Evolutionary conservation across 1,284 basidiomycete species (phyloP).

Genomic region (Pseudozyma sp.): DNA sequence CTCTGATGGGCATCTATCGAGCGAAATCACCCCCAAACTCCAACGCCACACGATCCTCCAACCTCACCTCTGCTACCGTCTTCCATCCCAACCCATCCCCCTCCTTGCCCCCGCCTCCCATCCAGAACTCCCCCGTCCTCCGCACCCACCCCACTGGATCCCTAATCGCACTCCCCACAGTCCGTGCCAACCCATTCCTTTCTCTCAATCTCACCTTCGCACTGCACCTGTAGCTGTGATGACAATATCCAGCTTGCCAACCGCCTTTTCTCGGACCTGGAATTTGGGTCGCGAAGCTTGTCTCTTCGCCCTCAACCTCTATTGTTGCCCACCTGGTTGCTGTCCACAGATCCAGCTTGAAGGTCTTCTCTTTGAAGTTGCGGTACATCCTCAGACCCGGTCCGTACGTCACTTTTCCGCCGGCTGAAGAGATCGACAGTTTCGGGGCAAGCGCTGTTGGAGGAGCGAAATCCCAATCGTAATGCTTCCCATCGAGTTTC

Average conservation of each 20-base stretch:
- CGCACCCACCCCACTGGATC: neutral
- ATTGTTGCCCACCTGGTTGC: slow-evolving; percentile 22
- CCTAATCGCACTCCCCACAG: neutral
- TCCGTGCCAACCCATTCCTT: neutral
- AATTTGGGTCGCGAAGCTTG: slow-evolving; percentile 34
- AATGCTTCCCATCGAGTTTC: neutral
- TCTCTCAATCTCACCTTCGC: slow-evolving; percentile 19
- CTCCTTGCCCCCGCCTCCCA: neutral
- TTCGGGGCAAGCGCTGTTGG: slow-evolving; percentile 33
- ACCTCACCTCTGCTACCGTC: neutral
- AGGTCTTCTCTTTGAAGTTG: slow-evolving; percentile 16
- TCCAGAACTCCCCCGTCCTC: neutral
- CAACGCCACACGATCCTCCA: slow-evolving; percentile 38
- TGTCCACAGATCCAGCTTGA: slow-evolving; percentile 37
- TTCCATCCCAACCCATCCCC: slow-evolving; percentile 21
- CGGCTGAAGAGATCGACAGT: neutral
- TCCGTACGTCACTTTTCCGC: slow-evolving; percentile 12
- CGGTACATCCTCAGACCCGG: slow-evolving; percentile 22
- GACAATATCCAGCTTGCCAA: slow-evolving; percentile 41
- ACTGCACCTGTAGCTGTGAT: slow-evolving; percentile 37
- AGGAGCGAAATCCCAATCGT: slow-evolving; percentile 34
- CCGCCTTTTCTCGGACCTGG: slow-evolving; percentile 29
- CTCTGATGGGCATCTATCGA: slow-evolving; percentile 3
- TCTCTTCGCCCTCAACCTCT: slow-evolving; percentile 10
- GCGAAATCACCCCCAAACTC: slow-evolving; percentile 48